A percentile compares a stretch with the other conserved stretches of the same genome.
These are phyloP conservation scores for Termitomyces sp. DNA, from an alignment of 768 basidiomycete species.

Conservation along the genomic window DNA sequence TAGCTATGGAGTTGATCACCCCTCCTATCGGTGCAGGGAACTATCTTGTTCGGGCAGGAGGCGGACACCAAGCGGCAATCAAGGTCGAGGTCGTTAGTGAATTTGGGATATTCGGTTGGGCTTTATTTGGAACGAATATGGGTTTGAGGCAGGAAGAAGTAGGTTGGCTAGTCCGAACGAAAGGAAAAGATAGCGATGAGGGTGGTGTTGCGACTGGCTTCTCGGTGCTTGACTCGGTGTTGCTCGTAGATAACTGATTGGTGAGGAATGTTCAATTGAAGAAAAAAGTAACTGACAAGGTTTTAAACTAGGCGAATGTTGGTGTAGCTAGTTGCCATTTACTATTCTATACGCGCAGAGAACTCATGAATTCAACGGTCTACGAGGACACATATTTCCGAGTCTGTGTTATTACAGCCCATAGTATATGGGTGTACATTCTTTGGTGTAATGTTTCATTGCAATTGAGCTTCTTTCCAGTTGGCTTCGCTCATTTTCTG, in stretches of 20 bases:
- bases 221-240: constrained; percentile 66
- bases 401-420: neutral
- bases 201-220: constrained; percentile 87
- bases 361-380: neutral
- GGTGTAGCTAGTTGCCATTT: neutral
- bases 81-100: constrained; percentile 79
- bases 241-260: constrained; percentile 42
- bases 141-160: constrained; percentile 55
- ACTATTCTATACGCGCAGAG: neutral
- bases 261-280: neutral
- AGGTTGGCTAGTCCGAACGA: constrained; percentile 87
- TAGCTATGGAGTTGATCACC: constrained; percentile 90
- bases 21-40: constrained; percentile 66
- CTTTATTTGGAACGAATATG: constrained; percentile 57
- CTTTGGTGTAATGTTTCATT: neutral
- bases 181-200: constrained; percentile 87
- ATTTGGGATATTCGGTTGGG: constrained; percentile 89
- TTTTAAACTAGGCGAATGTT: neutral
- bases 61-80: constrained; percentile 34
- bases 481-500: neutral
- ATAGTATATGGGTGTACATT: neutral
- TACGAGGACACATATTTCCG: neutral
- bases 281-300: neutral
- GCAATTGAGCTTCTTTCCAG: neutral
- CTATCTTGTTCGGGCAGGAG: constrained; percentile 74